These are phyloP conservation scores for Nothophytophthora sp. DNA, from an alignment of 352 stramenopile species.

Conservation along the genomic window DNA sequence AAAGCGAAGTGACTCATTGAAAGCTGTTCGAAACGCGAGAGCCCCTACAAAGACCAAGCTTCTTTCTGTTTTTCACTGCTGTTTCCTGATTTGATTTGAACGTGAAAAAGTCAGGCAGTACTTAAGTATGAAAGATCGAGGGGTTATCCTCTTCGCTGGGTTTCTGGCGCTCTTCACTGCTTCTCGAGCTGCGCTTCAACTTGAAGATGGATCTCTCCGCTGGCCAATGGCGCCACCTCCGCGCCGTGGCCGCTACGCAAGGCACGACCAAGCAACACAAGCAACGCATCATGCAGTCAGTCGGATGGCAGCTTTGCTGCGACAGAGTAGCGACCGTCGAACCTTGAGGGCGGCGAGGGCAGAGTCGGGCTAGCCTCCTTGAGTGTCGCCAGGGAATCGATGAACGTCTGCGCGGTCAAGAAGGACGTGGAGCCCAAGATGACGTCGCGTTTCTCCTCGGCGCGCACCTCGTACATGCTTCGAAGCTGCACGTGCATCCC, in stretches of 20 bases:
- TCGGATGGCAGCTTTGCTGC: conserved; percentile 12
- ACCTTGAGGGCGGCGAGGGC: conserved; percentile 10
- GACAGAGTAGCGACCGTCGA: not conserved
- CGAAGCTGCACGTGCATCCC: conserved; percentile 42
- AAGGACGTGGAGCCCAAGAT: conserved; percentile 75
- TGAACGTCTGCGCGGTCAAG: conserved; percentile 54
- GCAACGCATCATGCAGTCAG: not conserved
- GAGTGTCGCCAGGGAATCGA: conserved; percentile 64
- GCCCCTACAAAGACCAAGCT: conserved; percentile 2
- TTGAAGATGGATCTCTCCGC: conserved; percentile 69
- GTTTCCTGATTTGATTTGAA: not conserved
- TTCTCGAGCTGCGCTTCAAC: conserved; percentile 50
- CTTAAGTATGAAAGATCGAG: not conserved
- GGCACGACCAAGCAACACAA: not conserved
- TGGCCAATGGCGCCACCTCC: conserved; percentile 58
- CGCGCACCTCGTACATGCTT: conserved; percentile 78
- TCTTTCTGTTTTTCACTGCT: not conserved
- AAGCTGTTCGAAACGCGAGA: too few species aligned
- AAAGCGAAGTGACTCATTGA: too few species aligned
- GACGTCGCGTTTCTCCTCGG: conserved; percentile 69
- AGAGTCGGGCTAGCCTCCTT: conserved; percentile 43
- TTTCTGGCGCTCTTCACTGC: conserved; percentile 15
- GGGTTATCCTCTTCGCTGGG: not conserved
- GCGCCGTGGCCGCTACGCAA: conserved; percentile 35
- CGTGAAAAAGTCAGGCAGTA: not conserved